phyloP scores from a whole-genome alignment of 306 rosid species.

The Dryas alaskensis region DNA sequence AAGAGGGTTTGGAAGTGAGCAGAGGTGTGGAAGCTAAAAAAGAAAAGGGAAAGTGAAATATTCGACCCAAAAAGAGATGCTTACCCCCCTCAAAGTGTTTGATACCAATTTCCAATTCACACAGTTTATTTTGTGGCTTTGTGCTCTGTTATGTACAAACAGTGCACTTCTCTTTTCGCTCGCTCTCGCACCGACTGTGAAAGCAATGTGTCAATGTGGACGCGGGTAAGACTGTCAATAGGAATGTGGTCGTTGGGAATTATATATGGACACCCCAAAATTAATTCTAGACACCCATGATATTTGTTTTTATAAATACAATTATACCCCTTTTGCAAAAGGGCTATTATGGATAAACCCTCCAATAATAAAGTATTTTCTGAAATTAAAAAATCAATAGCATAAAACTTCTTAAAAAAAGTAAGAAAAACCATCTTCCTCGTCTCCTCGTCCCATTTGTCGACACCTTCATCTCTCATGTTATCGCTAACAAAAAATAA shows the following conservation, averaged over 20 bases:
- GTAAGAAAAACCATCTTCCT: too few relatives aligned
- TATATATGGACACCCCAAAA: too few relatives aligned
- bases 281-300: too few relatives aligned
- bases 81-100: constrained; percentile 34
- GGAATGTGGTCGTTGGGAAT: neutral
- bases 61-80: constrained; percentile 30
- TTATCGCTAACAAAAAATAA: too few relatives aligned
- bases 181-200: neutral
- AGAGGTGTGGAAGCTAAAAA: constrained; percentile 10
- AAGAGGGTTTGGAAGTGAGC: constrained; percentile 11
- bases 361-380: too few relatives aligned
- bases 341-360: too few relatives aligned
- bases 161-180: neutral
- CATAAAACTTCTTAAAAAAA: too few relatives aligned
- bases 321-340: too few relatives aligned
- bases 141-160: neutral
- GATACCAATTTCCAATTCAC: constrained; percentile 30
- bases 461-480: too few relatives aligned
- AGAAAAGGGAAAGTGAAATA: constrained; percentile 29
- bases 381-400: too few relatives aligned
- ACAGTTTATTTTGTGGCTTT: neutral
- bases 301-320: too few relatives aligned
- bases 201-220: neutral
- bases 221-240: neutral
- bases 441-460: too few relatives aligned